Evolutionary conservation across 176 grass and related monocot species (phyloP), one percentile per base, ranked within the genome.

Genomic region (Aegilops tauschii): DNA sequence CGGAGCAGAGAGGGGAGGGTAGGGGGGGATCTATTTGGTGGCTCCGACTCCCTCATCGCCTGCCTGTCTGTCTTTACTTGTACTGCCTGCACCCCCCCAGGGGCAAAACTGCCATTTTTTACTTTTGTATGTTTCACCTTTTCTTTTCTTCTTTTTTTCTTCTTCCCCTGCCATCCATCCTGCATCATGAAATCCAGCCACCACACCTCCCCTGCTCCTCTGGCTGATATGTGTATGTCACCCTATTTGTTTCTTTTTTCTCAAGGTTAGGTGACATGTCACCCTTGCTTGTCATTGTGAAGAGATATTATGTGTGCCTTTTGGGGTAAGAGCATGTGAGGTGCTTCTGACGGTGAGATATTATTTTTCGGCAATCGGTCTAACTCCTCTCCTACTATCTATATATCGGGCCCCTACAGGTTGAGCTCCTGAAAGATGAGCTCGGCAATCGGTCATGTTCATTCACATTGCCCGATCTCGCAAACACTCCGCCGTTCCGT

Each of bases 61-160:
- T 76, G 32, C 52, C 74, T 83, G 34, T 27, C 87, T 88, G 45
- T 9, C 81, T 76, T 50, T 75, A 80, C 83, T 67, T 65, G 61
- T 50, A 74, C 40, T 47, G 12, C 1, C 59, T 9, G 5, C 18
- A 9, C 32, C 4, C 11, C 63, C 39, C 59, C 45, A 69, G 64
- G 83, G 83, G 78, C 12, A 90, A 8, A 36, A 3, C 58, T 1
- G 83, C 12, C 27, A 76, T 52, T 76, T 30, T 4, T 10, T 0
- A 5, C 45, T 30, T 75, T 50, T 75, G 4, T 52, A 52, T 52
- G 49, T 35, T 75, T 80, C 59, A 20, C 12, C 18, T 32, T 9
- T 25, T 10, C 11, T 45, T 5, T 62, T 9, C 0, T 12, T 39
- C 2, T 52, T 12, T 31, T 21, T 5, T 8, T 4, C 12, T 4